A percentile compares a stretch with the other conserved stretches of the same genome.
Evolutionary conservation across 106 monocot genomes (phyloP).

Genomic region (Hemerocallis citrina): DNA sequence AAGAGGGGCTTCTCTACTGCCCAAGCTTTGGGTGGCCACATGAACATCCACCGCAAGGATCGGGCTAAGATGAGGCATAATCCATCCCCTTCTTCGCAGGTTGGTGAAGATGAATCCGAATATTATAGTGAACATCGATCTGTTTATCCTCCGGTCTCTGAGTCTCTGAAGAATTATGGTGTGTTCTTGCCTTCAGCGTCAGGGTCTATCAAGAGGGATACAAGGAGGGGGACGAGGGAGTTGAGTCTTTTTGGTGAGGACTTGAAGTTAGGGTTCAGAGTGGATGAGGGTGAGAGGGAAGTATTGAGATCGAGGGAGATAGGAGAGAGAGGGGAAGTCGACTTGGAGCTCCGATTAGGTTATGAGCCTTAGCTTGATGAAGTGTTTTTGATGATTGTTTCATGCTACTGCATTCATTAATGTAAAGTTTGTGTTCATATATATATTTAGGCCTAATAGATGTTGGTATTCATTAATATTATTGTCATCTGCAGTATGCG

Average conservation of each 20-base stretch:
- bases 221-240: neutral
- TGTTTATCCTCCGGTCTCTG: conserved; percentile 11
- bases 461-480: too few species aligned
- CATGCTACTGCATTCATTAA: too few species aligned
- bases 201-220: neutral
- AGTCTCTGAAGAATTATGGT: conserved; percentile 11
- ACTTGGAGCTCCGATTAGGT: conserved; percentile 37
- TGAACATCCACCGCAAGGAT: conserved; percentile 35
- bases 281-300: neutral
- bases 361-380: neutral
- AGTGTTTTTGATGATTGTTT: too few species aligned
- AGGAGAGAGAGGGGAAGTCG: conserved; percentile 15
- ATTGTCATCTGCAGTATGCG: too few species aligned
- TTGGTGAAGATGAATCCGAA: neutral
- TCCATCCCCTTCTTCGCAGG: neutral
- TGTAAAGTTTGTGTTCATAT: too few species aligned
- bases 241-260: conserved; percentile 13
- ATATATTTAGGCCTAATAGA: too few species aligned
- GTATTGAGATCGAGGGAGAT: neutral
- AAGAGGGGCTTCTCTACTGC: conserved; percentile 32
- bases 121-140: neutral
- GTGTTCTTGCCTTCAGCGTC: conserved; percentile 6
- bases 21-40: conserved; percentile 33
- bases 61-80: conserved; percentile 1
- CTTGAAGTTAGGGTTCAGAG: neutral